These are phyloP conservation scores for Oryza coarctata DNA, from an alignment of 176 grass and related monocot species.

Conservation along the genomic window DNA sequence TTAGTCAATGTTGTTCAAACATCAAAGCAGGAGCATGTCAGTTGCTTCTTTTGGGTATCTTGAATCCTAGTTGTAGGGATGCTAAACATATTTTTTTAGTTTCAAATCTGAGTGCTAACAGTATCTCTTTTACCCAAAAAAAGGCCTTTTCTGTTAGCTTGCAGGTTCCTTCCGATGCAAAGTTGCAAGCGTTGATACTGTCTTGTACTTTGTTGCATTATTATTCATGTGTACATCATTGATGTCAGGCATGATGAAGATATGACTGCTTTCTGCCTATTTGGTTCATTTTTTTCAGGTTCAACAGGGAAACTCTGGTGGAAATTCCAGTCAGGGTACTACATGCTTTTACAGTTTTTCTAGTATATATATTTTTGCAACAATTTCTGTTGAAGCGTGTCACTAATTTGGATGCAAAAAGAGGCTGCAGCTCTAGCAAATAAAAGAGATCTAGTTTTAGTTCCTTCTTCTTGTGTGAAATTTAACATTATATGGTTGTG, in stretches of 20 bases:
- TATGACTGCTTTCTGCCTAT: background rate
- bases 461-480: slow-evolving; percentile 16
- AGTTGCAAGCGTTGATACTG: background rate
- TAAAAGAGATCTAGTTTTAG: slow-evolving; percentile 18
- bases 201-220: background rate
- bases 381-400: background rate
- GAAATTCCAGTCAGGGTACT: slow-evolving; percentile 47
- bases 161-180: background rate
- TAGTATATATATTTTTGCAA: slow-evolving; percentile 16
- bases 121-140: background rate
- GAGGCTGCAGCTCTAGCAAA: slow-evolving; percentile 20
- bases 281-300: slow-evolving; percentile 20
- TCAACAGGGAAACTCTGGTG: slow-evolving; percentile 34
- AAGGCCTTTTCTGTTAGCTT: background rate
- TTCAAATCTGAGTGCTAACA: background rate
- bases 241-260: background rate
- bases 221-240: slow-evolving; percentile 3
- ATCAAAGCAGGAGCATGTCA: background rate
- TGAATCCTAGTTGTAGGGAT: slow-evolving; percentile 6
- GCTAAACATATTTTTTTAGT: background rate
- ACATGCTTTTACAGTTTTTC: background rate
- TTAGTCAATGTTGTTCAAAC: slow-evolving; percentile 13
- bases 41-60: slow-evolving; percentile 1
- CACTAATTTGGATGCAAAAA: background rate
- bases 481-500: slow-evolving; percentile 26